Evolutionary conservation across 192 early-diverging fungal genomes (phyloP).

Genomic region (Dispira simplex): DNA sequence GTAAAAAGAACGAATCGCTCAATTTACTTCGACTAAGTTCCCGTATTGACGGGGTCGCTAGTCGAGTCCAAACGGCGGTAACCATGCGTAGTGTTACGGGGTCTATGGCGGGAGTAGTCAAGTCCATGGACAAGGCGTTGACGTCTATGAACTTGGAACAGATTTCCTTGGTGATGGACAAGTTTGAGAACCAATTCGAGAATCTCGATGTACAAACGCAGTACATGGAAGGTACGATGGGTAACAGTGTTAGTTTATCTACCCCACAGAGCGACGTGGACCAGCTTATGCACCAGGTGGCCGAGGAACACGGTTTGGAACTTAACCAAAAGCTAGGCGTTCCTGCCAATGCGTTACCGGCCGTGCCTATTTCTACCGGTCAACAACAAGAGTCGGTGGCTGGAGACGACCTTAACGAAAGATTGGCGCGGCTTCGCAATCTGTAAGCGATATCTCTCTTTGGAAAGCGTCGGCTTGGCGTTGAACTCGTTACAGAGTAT

Average conservation of each 20-base stretch:
- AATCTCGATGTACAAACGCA: conserved; percentile 93
- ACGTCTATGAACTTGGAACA: conserved; percentile 90
- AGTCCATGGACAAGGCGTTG: conserved; percentile 91
- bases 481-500: too few relatives aligned
- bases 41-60: conserved; percentile 83
- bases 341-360: conserved; percentile 13
- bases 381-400: background rate
- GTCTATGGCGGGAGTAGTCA: conserved; percentile 78
- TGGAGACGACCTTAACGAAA: background rate
- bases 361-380: background rate
- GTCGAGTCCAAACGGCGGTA: conserved; percentile 83
- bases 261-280: conserved; percentile 90
- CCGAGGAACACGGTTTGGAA: conserved; percentile 91
- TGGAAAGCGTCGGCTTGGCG: too few relatives aligned
- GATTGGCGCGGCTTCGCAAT: conserved; percentile 1
- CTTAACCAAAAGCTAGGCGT: conserved; percentile 51
- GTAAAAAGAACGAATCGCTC: conserved; percentile 90
- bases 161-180: conserved; percentile 98
- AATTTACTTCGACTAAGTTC: conserved; percentile 78
- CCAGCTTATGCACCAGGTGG: conserved; percentile 86
- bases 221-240: conserved; percentile 94
- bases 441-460: background rate
- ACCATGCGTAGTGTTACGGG: conserved; percentile 77
- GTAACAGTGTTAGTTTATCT: conserved; percentile 64
- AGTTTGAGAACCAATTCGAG: conserved; percentile 93